Percentiles rank a stretch among this genome's conserved stretches.
These are phyloP conservation scores for Ustilago curta DNA, from an alignment of 1,284 basidiomycete species.

Conservation along the genomic window DNA sequence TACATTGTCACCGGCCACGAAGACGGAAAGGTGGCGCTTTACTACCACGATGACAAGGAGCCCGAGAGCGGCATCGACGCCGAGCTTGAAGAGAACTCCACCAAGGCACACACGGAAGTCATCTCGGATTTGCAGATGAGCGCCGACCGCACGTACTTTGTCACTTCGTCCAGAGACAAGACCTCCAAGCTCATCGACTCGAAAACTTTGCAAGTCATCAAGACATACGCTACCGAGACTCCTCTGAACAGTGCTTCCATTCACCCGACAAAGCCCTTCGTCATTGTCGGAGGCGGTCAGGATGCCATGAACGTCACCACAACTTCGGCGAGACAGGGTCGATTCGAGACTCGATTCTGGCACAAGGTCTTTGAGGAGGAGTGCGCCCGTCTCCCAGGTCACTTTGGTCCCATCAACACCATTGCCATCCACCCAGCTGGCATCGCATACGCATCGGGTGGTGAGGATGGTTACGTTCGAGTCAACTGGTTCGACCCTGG, in stretches of 20 bases:
- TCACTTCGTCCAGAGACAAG: slow-evolving; percentile 97
- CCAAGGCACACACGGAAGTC: slow-evolving; percentile 54
- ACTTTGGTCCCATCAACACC: slow-evolving; percentile 97
- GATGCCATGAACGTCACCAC: slow-evolving; percentile 98
- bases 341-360: slow-evolving; percentile 99
- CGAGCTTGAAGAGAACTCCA: slow-evolving; percentile 84
- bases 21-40: slow-evolving; percentile 82
- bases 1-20: slow-evolving; percentile 94
- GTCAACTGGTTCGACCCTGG: slow-evolving; percentile 69
- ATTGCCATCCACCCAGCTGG: slow-evolving; percentile 93
- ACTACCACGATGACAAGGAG: slow-evolving; percentile 67
- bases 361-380: slow-evolving; percentile 99
- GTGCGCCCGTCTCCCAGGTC: slow-evolving; percentile 81
- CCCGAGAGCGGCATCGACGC: slow-evolving; percentile 75
- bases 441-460: slow-evolving; percentile 89
- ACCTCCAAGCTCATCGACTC: slow-evolving; percentile 93
- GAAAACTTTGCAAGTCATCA: slow-evolving; percentile 87
- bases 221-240: slow-evolving; percentile 92
- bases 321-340: slow-evolving; percentile 90
- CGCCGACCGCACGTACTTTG: slow-evolving; percentile 90
- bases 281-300: slow-evolving; percentile 87
- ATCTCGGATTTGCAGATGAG: slow-evolving; percentile 90
- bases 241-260: slow-evolving; percentile 94
- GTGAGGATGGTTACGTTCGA: slow-evolving; percentile 86
- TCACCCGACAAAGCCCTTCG: slow-evolving; percentile 84